Base-by-base conservation (phyloP, 2,329 filamentous ascomycete genomes). In the Talaromyces sp. region DNA sequence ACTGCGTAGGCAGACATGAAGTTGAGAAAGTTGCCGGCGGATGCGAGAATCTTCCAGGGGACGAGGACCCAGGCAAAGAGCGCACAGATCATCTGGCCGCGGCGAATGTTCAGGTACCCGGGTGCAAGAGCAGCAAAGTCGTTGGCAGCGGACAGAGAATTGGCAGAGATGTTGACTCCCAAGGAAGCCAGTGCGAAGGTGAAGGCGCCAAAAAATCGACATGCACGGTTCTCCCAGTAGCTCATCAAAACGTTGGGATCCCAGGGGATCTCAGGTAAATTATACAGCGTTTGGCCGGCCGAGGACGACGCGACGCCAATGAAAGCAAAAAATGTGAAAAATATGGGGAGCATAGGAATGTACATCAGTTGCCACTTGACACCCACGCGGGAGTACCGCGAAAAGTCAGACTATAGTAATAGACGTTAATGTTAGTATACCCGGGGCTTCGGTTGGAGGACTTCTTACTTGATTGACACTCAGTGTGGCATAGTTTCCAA, bases 1-100 rank as follows among this genome's bases (percentile, higher is more conserved):
- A 89, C 80, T 1, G 83, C 82, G 70, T 88, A 87, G 0, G 86
- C 87, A 51, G 82, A 80, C 82, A 91, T 88, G 73, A 90, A 90
- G 51, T 83, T 81, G 3, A 88, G 73, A 66, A 89, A 85, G 1
- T 81, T 85, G 2, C 73, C 70, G 2, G 86, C 87, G 0, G 82
- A 86, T 36, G 72, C 78, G 18, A 89, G 76, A 61, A 89, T 89
- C 74, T 87, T 87, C 87, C 86, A 89, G 1, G 85, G 86, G 0
- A 87, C 84, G 34, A 88, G 78, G 2, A 81, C 79, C 85, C 85
- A 88, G 27, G 82, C 82, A 0, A 86, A 70, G 3, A 87, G 57
- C 1, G 83, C 82, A 5, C 82, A 81, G 51, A 87, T 73, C 34
- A 87, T 72, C 61, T 82, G 82, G 7, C 85, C 85, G 18, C 85